Evolutionary conservation across 108 stramenopile species (phyloP), one percentile per base, ranked within the genome.

Genomic region (Pseudonitzschia multiseries): DNA sequence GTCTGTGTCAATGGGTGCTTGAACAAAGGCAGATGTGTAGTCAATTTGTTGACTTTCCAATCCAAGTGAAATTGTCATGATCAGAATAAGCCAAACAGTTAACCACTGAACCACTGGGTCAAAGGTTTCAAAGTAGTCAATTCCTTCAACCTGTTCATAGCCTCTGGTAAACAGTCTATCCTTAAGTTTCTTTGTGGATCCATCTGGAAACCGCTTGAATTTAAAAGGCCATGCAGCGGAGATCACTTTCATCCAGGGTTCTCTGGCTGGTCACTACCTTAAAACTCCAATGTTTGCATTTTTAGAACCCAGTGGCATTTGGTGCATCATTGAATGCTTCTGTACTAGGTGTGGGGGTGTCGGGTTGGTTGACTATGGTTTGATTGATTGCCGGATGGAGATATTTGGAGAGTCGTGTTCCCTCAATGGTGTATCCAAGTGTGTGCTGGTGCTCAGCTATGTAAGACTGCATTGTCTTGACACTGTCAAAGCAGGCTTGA

Each of bases 31-130:
- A 17, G 59, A 43, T 24, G 78, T 71, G 27, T 79, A 83, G 46
- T 89, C 84, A 8, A 78, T 78, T 66, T 85, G 85, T 22, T 67
- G 61, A 9, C 80, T 83, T 54, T 56, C 65, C 14, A 83, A 42
- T 0, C 57, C 78, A 17, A 83, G 54, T 2, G 79, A 15, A 8
- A 74, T 48, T 13, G 68, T 57, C 48, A 83, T 40, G 14, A 75
- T 59, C 20, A 87, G 68, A 17, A 83, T 24, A 8, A 83, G 31
- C 4, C 83, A 71, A 22, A 84, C 72, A 1, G 83, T 84, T 36
- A 46, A 74, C 87, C 87, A 88, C 28, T 61, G 42, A 0, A 88
- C 87, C 9, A 86, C 84, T 28, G 87, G 84, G 57, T 82, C 68
- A 59, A 76, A 85, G 8, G 74, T 81, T 28, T 85, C 81, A 75